phyloP scores from a whole-genome alignment of 768 basidiomycete species.

The Postia placenta region DNA sequence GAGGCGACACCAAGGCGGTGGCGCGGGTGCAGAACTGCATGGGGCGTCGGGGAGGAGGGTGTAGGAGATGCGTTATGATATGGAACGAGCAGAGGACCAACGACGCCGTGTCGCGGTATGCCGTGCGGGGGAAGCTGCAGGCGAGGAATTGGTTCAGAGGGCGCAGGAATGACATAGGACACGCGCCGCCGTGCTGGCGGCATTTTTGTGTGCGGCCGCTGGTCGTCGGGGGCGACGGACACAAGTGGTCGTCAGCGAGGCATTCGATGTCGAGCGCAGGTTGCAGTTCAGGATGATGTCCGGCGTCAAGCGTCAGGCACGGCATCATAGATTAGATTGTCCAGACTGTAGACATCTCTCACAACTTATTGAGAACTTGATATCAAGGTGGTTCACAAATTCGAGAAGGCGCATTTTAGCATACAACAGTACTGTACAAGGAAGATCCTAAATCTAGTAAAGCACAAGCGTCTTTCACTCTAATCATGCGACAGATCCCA shows the following conservation, averaged over 20 bases:
- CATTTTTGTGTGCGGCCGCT: slow-evolving; percentile 8
- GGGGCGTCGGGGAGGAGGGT: background rate
- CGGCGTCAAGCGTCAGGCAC: background rate
- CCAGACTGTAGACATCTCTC: too few relatives aligned
- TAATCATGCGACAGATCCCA: too few relatives aligned
- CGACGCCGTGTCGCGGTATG: slow-evolving; percentile 56
- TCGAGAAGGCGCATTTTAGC: too few relatives aligned
- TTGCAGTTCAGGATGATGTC: background rate
- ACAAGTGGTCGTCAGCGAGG: background rate
- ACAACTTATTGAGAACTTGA: too few relatives aligned
- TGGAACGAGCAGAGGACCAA: slow-evolving; percentile 60
- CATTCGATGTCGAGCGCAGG: background rate
- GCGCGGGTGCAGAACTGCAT: slow-evolving; percentile 49
- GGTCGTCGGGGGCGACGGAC: slow-evolving; percentile 2
- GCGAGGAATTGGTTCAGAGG: slow-evolving; percentile 52
- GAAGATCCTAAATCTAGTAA: too few relatives aligned
- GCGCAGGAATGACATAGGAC: slow-evolving; percentile 83
- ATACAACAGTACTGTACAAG: too few relatives aligned
- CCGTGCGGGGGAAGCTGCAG: slow-evolving; percentile 69
- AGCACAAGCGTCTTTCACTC: too few relatives aligned
- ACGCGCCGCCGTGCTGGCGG: slow-evolving; percentile 58
- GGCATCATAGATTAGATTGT: background rate
- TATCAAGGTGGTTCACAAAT: too few relatives aligned
- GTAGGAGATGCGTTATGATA: slow-evolving; percentile 19
- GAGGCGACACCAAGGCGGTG: slow-evolving; percentile 85